Base-by-base conservation (phyloP, 2,329 filamentous ascomycete genomes). In the Calonectria henricotiae region DNA sequence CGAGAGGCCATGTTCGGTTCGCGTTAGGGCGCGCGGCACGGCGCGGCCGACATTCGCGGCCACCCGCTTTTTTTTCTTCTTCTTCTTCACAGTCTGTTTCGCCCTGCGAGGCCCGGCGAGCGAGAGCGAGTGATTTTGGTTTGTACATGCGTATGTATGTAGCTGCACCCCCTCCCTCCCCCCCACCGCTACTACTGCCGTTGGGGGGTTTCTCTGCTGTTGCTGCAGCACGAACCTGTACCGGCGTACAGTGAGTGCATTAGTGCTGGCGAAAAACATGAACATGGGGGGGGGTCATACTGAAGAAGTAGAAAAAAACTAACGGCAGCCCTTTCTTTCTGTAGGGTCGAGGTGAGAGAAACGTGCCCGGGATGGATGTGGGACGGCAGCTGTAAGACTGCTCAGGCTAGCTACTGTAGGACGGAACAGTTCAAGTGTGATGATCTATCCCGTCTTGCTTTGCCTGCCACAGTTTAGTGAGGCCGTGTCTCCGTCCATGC, bases 21-120 rank as follows among this genome's bases (percentile, higher is more conserved):
- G 55, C 55, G 55, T 61, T 61, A 61, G 37, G 55, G 55, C 55
- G 63, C 49, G 62, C 62, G 62, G 46, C 46, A 54, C 62, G 51
- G 63, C 51, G 63, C 63, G 63, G 63, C 63, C 63, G 49, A 55
- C 30, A 60, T 58, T 65, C 32, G 63, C 63, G 63, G 54, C 63
- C 63, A 17, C 49, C 49, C 30, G 35, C 46, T 58, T 58, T 58
- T 37, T 58, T 58, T 20, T 32, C 51, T 30, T 7, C 27, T 30
- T 4, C 27, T 30, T 4, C 27, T 30, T 30, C 27, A 20, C 20
- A 20, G 20, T 30, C 27, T 30, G 27, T 30, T 30, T 30, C 7
- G 27, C 27, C 27, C 27, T 30, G 4, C 32, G 32, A 39, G 51
- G 51, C 35, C 51, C 51, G 35, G 51, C 51, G 51, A 58, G 51